phyloP scores from a whole-genome alignment of 2,329 filamentous ascomycete genomes.

The Ophiostoma sp. region DNA sequence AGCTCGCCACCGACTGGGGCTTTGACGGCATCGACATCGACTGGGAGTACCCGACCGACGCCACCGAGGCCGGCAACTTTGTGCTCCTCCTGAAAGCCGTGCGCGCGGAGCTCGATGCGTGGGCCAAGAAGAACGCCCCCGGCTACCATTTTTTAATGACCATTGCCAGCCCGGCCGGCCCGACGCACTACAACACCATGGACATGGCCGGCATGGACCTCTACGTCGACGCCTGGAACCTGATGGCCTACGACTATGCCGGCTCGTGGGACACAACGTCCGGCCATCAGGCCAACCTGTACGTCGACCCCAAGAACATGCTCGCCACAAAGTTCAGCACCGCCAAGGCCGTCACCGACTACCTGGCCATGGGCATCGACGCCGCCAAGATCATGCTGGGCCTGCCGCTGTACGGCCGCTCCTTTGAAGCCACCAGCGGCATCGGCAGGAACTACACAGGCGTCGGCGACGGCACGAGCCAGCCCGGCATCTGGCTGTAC shows the following conservation, averaged over 20 bases:
- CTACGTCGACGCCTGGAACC: conserved; percentile 38
- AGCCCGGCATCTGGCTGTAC: conserved; percentile 73
- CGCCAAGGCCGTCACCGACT: conserved; percentile 59
- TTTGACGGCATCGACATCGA: conserved; percentile 38
- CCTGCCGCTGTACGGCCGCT: conserved; percentile 73
- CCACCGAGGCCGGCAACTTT: conserved; percentile 41
- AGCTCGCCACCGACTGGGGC: conserved; percentile 67
- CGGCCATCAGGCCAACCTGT: conserved; percentile 70
- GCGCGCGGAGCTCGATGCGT: conserved; percentile 45
- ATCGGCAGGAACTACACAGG: conserved; percentile 60
- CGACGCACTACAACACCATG: conserved; percentile 41
- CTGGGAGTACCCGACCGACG: conserved; percentile 39
- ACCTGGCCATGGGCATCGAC: conserved; percentile 56
- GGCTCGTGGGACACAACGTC: conserved; percentile 55
- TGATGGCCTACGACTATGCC: conserved; percentile 71
- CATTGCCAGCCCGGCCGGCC: conserved; percentile 47
- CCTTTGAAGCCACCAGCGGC: conserved; percentile 60
- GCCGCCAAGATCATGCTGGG: conserved; percentile 66
- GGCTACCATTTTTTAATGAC: conserved; percentile 51
- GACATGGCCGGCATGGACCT: conserved; percentile 49
- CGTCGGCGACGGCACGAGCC: conserved; percentile 64
- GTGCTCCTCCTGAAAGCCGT: conserved; percentile 43
- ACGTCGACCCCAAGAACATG: conserved; percentile 49
- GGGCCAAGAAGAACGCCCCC: conserved; percentile 41
- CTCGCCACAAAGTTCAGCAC: conserved; percentile 64